Percentiles rank a stretch among this genome's conserved stretches.
phyloP scores from a whole-genome alignment of 1,284 basidiomycete genomes.

The Leccinum colubrinum region DNA sequence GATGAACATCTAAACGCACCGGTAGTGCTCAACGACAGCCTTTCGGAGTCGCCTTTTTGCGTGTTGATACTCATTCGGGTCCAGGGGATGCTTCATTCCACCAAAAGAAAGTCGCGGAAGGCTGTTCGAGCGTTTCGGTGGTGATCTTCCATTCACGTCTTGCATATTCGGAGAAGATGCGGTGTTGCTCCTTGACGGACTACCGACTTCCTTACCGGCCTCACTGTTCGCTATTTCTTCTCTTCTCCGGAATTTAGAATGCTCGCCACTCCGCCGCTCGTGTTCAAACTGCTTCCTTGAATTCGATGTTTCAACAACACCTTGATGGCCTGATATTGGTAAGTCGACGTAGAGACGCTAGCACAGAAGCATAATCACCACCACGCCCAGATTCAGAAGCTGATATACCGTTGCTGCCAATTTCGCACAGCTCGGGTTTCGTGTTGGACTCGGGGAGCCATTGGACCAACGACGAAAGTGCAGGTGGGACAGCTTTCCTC shows the following conservation, averaged over 20 bases:
- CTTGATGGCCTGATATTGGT: conserved; percentile 1
- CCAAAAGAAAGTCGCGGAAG: neutral
- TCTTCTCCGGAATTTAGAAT: neutral
- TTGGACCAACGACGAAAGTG: conserved; percentile 8
- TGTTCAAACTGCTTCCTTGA: neutral
- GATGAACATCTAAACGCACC: conserved; percentile 37
- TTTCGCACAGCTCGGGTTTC: neutral
- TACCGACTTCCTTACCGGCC: neutral
- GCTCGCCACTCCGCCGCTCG: neutral
- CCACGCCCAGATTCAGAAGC: conserved; percentile 19
- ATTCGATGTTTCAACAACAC: neutral
- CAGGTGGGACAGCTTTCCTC: conserved; percentile 6
- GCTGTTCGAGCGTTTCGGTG: conserved; percentile 5
- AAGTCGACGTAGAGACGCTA: neutral
- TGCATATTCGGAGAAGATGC: conserved; percentile 1
- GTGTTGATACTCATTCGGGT: conserved; percentile 79
- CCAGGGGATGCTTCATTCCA: conserved; percentile 25
- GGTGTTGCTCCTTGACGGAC: conserved; percentile 1
- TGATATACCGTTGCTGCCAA: neutral
- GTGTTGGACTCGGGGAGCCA: neutral
- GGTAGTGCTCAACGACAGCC: conserved; percentile 84
- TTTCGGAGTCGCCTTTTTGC: conserved; percentile 83
- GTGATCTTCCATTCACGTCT: neutral
- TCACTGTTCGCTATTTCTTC: neutral
- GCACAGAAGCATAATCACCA: conserved; percentile 9